Evolutionary conservation across 176 grass and related monocot species (phyloP), one percentile per base, ranked within the genome.

Genomic region (Juncus effusus): DNA sequence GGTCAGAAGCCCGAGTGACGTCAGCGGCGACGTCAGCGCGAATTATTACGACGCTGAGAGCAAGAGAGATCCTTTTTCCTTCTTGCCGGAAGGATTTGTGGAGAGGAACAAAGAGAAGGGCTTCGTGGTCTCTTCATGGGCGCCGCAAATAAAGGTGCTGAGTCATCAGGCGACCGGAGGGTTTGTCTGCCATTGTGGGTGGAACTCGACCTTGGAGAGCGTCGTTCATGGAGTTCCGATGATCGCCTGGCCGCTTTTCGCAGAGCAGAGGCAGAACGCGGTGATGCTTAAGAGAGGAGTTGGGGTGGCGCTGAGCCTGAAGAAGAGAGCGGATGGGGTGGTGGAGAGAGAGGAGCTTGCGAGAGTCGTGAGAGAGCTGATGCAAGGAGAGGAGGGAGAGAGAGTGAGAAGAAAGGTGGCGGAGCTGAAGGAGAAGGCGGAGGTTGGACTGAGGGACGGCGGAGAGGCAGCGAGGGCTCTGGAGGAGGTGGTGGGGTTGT

Each of bases 151-250:
- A 0, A 68, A 40, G 0, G 81, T 94, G 40, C 76, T 94, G 2
- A 56, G 54, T 0, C 90, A 94, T 6, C 14, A 2, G 1, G 40
- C 85, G 0, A 10, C 77, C 0, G 79, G 78, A 0, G 83, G 85
- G 4, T 94, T 85, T 1, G 6, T 94, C 5, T 88, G 78, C 3
- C 85, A 94, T 15, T 94, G 89, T n/a, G 89, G 89, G 1, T 88
- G 81, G 89, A 94, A 94, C 79, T 94, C 90, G 0, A 15, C 42
- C 0, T n/a, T 88, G 0, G 85, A 88, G 64, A 76, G 78, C 0
- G 16, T 88, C 1, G 40, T 60, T 0, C 56, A 82, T 8, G 85
- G 79, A 0, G 73, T 85, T 12, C 90, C 90, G 0, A 94, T 94
- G 75, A 54, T 94, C 1, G 82, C 85, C 0, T 88, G 85, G 90